phyloP scores from a whole-genome alignment of 169 alveolate genomes.

The Plasmodium inui region DNA sequence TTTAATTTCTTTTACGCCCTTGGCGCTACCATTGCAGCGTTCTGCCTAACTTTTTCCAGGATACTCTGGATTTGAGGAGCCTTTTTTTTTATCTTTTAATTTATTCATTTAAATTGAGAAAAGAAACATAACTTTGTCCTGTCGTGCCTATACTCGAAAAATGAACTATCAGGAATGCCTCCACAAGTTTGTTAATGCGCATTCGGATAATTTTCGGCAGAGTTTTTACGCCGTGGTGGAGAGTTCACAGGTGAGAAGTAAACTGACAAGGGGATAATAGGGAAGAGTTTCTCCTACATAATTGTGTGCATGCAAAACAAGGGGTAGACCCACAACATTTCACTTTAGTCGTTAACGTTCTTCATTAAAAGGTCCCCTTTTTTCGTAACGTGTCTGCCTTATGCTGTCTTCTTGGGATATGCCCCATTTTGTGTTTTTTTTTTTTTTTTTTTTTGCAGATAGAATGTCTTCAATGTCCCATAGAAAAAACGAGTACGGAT shows the following conservation, averaged over 20 bases:
- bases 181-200: slow-evolving; percentile 52
- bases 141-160: not conserved
- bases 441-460: slow-evolving; percentile 32
- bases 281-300: not conserved
- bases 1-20: not conserved
- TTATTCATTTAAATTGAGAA: slow-evolving; percentile 48
- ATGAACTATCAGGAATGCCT: slow-evolving; percentile 34
- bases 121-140: not conserved
- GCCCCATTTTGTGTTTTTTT: not conserved
- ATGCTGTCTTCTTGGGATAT: not conserved
- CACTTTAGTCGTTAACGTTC: not conserved
- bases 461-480: slow-evolving; percentile 74
- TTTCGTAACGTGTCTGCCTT: not conserved
- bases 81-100: slow-evolving; percentile 17
- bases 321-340: not conserved
- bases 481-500: slow-evolving; percentile 66
- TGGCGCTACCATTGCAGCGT: not conserved
- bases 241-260: slow-evolving; percentile 64
- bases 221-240: slow-evolving; percentile 72
- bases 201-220: slow-evolving; percentile 53
- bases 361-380: not conserved
- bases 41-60: slow-evolving; percentile 39
- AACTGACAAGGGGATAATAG: not conserved
- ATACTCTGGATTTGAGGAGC: slow-evolving; percentile 8
- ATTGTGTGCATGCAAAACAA: not conserved